Conservation (phyloP, 108 stramenopile genomes). For the Fragilariopsis cylindrus region DNA sequence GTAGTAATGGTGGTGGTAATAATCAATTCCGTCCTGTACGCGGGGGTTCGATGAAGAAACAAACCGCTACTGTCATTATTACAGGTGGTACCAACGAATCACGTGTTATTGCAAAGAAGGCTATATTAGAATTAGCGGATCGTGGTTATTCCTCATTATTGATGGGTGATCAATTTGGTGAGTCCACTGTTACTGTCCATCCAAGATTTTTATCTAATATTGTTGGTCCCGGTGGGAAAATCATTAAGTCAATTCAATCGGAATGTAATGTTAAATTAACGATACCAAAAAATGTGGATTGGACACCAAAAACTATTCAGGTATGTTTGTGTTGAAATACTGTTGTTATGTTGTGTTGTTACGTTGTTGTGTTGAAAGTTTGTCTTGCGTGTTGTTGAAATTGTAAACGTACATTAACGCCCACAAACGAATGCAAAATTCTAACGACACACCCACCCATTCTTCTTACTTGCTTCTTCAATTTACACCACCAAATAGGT, state of each 20-base stretch:
- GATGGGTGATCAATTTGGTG: conserved; percentile 18
- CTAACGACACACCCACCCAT: neutral
- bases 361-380: neutral
- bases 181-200: conserved; percentile 11
- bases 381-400: neutral
- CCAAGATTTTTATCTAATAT: conserved; percentile 22
- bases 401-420: too few species aligned
- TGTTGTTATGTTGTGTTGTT: neutral
- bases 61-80: conserved; percentile 16
- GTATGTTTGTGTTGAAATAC: neutral
- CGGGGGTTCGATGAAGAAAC: neutral
- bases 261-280: conserved; percentile 18
- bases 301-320: conserved; percentile 20
- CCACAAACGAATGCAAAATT: too few species aligned
- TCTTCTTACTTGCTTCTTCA: neutral
- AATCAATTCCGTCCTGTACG: conserved; percentile 2
- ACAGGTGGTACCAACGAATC: neutral
- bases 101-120: conserved; percentile 8
- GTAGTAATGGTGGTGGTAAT: neutral
- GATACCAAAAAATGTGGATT: conserved; percentile 18
- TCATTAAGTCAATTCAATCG: conserved; percentile 20
- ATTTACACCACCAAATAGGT: neutral
- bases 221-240: conserved; percentile 21
- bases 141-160: conserved; percentile 17
- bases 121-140: conserved; percentile 19